These are phyloP conservation scores for Ramaria rubella DNA, from an alignment of 768 basidiomycete species.

Conservation along the genomic window DNA sequence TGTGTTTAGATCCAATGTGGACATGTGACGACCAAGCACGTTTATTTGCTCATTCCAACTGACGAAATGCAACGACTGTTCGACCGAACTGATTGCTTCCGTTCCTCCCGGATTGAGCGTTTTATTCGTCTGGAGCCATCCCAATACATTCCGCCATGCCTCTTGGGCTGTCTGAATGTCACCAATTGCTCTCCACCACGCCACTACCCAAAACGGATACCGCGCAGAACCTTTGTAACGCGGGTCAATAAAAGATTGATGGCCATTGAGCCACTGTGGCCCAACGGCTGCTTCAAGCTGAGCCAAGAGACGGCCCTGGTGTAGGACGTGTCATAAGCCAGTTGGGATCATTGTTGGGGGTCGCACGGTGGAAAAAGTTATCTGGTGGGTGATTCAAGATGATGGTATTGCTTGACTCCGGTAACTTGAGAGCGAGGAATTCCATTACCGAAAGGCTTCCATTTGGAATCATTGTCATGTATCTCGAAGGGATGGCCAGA, in stretches of 20 bases:
- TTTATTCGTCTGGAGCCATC: neutral
- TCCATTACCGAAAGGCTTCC: neutral
- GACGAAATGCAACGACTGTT: neutral
- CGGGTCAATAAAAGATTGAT: neutral
- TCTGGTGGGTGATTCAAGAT: too few relatives aligned
- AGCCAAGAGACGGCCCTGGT: neutral
- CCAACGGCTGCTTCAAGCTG: neutral
- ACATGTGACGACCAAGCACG: neutral
- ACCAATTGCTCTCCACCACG: neutral
- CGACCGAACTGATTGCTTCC: neutral
- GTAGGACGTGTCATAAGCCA: too few relatives aligned
- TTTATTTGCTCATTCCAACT: neutral
- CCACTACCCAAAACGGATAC: neutral
- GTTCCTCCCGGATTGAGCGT: neutral
- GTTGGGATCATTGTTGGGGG: too few relatives aligned
- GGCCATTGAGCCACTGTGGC: neutral
- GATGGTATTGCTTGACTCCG: too few relatives aligned
- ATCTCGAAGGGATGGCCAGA: neutral
- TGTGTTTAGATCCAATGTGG: neutral
- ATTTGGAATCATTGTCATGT: neutral
- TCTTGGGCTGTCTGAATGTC: neutral
- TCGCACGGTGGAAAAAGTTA: too few relatives aligned
- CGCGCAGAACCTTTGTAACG: neutral
- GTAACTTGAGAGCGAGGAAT: too few relatives aligned
- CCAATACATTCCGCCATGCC: neutral